A percentile compares a stretch with the other conserved stretches of the same genome.
These are phyloP conservation scores for Sarocladiaceae sp. DNA, from an alignment of 2,329 filamentous ascomycete genomes.

Conservation along the genomic window DNA sequence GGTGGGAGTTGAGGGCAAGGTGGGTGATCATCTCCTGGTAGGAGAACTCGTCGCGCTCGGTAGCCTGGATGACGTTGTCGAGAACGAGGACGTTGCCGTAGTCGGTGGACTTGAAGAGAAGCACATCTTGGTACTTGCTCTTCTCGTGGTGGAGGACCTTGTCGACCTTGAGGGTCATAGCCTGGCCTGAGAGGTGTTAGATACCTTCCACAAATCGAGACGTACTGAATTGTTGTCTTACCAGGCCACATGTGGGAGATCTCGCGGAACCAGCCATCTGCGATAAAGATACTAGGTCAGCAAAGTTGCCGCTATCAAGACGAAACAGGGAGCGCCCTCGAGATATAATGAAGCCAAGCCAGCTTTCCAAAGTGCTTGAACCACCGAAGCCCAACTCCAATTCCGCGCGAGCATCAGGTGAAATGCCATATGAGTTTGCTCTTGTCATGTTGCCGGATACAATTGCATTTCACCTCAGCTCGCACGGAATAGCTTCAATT, in stretches of 20 bases:
- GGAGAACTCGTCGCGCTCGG: slow-evolving; percentile 97
- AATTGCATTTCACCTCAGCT: no score
- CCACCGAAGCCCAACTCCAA: no score
- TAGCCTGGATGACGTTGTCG: slow-evolving; percentile 98
- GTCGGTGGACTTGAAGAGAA: slow-evolving; percentile 97
- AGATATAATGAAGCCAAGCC: no score
- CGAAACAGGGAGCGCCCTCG: no score
- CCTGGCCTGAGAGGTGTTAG: slow-evolving; percentile 60
- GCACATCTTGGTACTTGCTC: slow-evolving; percentile 97
- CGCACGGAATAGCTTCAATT: no score
- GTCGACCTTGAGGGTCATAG: slow-evolving; percentile 97
- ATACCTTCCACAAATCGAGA: not conserved
- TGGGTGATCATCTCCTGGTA: slow-evolving; percentile 99
- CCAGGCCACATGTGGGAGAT: slow-evolving; percentile 97
- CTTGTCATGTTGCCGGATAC: no score
- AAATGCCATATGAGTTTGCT: no score
- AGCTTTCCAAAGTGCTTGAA: no score
- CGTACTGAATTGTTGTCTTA: slow-evolving; percentile 24
- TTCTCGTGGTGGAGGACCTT: slow-evolving; percentile 99
- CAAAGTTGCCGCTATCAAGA: no score
- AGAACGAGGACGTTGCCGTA: slow-evolving; percentile 94
- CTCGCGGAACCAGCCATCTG: slow-evolving; percentile 99
- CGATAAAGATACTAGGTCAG: slow-evolving; percentile 13
- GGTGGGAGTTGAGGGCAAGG: slow-evolving; percentile 97
- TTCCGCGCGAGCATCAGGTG: no score